These are phyloP conservation scores for Suillus luteus DNA, from an alignment of 768 basidiomycete species.

Conservation along the genomic window DNA sequence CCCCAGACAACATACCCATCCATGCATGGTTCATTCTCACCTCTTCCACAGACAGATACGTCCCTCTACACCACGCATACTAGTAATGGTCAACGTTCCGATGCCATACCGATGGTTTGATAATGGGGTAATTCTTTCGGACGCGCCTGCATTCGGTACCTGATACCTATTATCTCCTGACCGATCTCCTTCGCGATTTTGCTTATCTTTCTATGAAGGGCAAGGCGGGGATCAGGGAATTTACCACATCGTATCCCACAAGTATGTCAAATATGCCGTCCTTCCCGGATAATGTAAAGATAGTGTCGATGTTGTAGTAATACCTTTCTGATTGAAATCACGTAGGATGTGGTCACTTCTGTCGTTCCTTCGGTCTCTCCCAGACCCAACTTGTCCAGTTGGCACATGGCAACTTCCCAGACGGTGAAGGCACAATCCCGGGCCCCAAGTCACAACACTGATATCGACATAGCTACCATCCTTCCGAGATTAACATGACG, in stretches of 20 bases:
- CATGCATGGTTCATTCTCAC: conserved; percentile 11
- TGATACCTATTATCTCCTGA: not conserved
- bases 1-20: conserved; percentile 7
- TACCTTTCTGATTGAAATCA: not conserved
- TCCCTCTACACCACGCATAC: conserved; percentile 15
- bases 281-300: not conserved
- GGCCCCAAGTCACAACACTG: no score
- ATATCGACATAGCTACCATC: not conserved
- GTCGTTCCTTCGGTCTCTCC: not conserved
- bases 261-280: not conserved
- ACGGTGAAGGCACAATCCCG: not conserved
- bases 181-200: not conserved
- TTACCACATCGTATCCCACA: not conserved
- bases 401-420: not conserved
- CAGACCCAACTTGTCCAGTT: not conserved
- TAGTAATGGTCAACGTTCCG: conserved; percentile 5
- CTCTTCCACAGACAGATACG: conserved; percentile 18
- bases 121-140: not conserved
- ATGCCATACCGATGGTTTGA: conserved; percentile 26
- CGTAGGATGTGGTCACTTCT: not conserved
- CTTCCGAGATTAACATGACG: not conserved
- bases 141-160: not conserved
- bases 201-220: not conserved
- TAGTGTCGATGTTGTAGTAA: not conserved
- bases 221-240: not conserved